A percentile compares a stretch with the other conserved stretches of the same genome.
Conservation (phyloP, 129 eudicot genomes). For the Saposhnikovia divaricata region DNA sequence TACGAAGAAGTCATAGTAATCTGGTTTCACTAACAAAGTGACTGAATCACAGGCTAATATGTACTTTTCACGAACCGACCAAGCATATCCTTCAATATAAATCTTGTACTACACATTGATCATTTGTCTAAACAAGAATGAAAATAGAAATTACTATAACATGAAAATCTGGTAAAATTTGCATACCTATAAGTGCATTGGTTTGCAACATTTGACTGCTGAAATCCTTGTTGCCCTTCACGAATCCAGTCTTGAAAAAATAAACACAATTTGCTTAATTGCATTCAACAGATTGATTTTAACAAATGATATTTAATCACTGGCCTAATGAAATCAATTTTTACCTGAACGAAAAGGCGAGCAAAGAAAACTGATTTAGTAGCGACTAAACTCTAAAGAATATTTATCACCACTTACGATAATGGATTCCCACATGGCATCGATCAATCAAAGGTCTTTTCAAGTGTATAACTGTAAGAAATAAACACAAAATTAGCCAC, state of each 20-base stretch:
- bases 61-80: slow-evolving; percentile 32
- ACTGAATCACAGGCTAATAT: slow-evolving; percentile 28
- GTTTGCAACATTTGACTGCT: slow-evolving; percentile 23
- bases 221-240: slow-evolving; percentile 23
- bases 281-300: not conserved
- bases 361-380: too few species aligned
- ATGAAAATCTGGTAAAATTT: not conserved
- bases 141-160: not conserved
- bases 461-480: slow-evolving; percentile 54
- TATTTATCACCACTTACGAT: too few species aligned
- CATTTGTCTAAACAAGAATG: not conserved
- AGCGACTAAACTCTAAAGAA: too few species aligned
- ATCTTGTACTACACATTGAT: slow-evolving; percentile 24
- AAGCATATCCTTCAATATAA: slow-evolving; percentile 28
- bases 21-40: slow-evolving; percentile 16
- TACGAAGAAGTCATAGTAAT: slow-evolving; percentile 24
- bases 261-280: not conserved
- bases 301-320: not conserved
- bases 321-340: not conserved
- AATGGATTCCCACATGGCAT: slow-evolving; percentile 70
- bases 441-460: slow-evolving; percentile 51
- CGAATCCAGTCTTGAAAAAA: slow-evolving; percentile 27
- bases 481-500: slow-evolving; percentile 16
- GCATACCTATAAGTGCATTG: slow-evolving; percentile 26
- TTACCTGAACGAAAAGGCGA: slow-evolving; percentile 20